Conservation (phyloP, 1,284 basidiomycete species). For the Ganoderma lucidum region DNA sequence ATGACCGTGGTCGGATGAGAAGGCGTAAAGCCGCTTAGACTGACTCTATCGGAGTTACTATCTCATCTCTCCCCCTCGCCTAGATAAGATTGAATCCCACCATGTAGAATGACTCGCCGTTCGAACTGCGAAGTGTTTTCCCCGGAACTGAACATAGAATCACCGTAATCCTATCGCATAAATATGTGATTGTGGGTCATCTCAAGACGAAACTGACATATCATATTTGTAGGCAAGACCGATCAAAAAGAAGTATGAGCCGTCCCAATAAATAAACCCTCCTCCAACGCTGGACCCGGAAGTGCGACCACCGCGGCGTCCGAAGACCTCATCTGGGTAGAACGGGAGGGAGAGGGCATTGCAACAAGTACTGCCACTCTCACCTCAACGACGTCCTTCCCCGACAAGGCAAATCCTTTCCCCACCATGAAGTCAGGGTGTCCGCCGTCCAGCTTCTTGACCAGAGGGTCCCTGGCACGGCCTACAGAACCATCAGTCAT, state of each 20-base stretch:
- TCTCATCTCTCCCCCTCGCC: background rate
- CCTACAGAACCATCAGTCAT: background rate
- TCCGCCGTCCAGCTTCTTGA: background rate
- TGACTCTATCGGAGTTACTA: background rate
- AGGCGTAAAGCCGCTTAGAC: background rate
- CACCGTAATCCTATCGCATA: background rate
- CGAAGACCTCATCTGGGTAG: background rate
- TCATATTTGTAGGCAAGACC: background rate
- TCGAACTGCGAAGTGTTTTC: background rate
- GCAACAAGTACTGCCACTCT: constrained; percentile 20
- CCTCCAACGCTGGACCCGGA: constrained; percentile 3
- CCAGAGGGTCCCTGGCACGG: background rate
- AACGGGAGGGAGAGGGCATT: constrained; percentile 14
- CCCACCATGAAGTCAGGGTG: background rate
- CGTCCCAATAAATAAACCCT: constrained; percentile 14
- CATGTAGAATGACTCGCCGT: background rate
- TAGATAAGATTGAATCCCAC: constrained; percentile 6
- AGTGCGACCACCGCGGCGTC: background rate
- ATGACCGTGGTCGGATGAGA: constrained; percentile 7
- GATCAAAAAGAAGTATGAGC: constrained; percentile 8
- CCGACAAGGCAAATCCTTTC: background rate
- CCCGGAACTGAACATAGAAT: background rate
- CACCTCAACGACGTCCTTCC: constrained; percentile 1
- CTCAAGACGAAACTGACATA: background rate
- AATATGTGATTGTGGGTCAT: background rate